Percentiles rank a stretch among this genome's conserved stretches.
phyloP scores from a whole-genome alignment of 129 eudicot species.

The Arctium lappa region DNA sequence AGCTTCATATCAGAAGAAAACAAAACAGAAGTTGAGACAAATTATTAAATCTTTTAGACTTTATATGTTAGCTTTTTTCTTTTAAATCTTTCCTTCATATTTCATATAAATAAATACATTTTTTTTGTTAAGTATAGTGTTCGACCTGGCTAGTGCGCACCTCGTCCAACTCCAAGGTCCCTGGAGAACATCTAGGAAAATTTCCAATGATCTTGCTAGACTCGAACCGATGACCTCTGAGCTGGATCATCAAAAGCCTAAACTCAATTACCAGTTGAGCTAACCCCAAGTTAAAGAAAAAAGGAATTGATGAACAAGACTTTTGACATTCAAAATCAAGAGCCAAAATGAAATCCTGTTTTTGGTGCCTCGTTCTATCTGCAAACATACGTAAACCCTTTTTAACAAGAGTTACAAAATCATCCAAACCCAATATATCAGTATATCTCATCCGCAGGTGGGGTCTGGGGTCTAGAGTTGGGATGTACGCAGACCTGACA shows the following conservation, averaged over 20 bases:
- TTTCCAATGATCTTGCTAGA: no score
- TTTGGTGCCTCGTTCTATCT: neutral
- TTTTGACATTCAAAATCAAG: neutral
- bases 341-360: neutral
- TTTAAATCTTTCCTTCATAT: neutral
- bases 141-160: no score
- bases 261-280: no score
- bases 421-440: neutral
- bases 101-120: no score
- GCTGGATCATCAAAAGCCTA: no score
- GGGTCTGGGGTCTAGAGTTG: neutral
- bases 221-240: no score
- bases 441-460: neutral
- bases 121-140: no score
- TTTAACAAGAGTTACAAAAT: neutral
- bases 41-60: neutral
- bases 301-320: neutral
- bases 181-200: no score
- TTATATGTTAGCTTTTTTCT: neutral
- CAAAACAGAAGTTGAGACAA: neutral
- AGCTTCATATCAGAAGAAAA: neutral
- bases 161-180: no score
- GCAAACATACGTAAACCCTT: neutral
- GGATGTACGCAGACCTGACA: neutral
- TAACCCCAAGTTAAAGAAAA: no score